Evolutionary conservation across 1,284 basidiomycete species (phyloP).

Genomic region (Cystobasidiaceae sp.): DNA sequence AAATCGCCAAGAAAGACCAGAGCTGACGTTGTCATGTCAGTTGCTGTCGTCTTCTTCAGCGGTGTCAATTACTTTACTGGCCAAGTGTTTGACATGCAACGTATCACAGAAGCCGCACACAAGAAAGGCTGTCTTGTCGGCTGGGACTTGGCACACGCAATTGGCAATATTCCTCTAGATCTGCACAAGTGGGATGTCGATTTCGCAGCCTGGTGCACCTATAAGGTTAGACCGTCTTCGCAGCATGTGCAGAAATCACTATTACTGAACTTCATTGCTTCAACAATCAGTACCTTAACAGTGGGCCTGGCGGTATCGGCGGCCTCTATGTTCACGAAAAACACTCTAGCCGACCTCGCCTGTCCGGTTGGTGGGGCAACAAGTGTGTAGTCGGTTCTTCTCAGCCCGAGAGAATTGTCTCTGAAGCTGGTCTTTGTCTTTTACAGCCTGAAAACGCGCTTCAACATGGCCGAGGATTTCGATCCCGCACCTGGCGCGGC

Average conservation of each 20-base stretch:
- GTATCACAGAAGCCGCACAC: slow-evolving; percentile 76
- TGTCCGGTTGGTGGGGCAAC: slow-evolving; percentile 98
- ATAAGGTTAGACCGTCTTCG: slow-evolving; percentile 55
- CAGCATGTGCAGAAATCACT: neutral
- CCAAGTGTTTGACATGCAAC: slow-evolving; percentile 84
- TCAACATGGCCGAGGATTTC: slow-evolving; percentile 81
- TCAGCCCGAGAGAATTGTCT: neutral
- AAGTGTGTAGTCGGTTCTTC: slow-evolving; percentile 47
- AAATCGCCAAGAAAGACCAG: neutral
- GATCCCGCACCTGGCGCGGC: slow-evolving; percentile 80
- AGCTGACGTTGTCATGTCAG: slow-evolving; percentile 45
- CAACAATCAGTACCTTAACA: slow-evolving; percentile 72
- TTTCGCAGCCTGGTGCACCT: slow-evolving; percentile 96
- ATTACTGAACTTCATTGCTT: neutral
- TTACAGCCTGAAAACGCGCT: slow-evolving; percentile 62
- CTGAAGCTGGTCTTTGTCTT: neutral
- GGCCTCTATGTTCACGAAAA: slow-evolving; percentile 83
- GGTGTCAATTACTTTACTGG: slow-evolving; percentile 97
- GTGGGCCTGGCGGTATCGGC: slow-evolving; percentile 91
- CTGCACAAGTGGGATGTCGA: slow-evolving; percentile 93
- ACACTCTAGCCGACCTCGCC: slow-evolving; percentile 57
- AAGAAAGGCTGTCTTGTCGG: slow-evolving; percentile 81
- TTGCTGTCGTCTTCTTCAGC: slow-evolving; percentile 82
- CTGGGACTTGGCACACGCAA: slow-evolving; percentile 93
- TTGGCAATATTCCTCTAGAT: slow-evolving; percentile 83